Evolutionary conservation across 352 stramenopile genomes (phyloP), one percentile per base, ranked within the genome.

Genomic region (Blastocystis sp.): DNA sequence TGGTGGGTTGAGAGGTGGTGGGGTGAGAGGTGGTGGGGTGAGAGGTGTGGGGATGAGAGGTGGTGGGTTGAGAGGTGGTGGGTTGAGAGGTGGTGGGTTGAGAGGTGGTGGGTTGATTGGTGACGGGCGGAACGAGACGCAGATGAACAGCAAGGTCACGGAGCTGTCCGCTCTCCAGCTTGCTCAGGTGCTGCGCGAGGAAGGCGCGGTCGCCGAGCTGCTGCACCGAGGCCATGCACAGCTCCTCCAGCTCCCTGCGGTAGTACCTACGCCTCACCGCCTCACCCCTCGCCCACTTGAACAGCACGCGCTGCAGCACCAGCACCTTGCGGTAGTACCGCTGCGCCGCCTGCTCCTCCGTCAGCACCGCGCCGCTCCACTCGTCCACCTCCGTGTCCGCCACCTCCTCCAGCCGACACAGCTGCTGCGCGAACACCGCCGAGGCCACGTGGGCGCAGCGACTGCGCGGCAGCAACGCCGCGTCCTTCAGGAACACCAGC

Each of bases 221-320:
- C 21, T 74, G 59, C 40, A 80, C 87, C 54, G 65, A 91, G 43
- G 89, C 89, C 54, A 92, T 90, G 4, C 89, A 74, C 54, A 92
- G 70, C 34, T 91, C 90, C 38, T 89, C 74, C 61, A 92, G 66
- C 17, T 70, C 54, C 42, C 90, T 45, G 14, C 28, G 57, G 87
- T 88, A 92, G 63, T 92, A 57, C 54, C 70, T 80, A 57, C 59
- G 40, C 21, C 2, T 80, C 2, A 80, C 2, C 6, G 54, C 21
- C n/a, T 4, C 7, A 1, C n/a, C 3, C 0, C 4, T 19, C 82
- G 9, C 48, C 17, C 28, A 81, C 80, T 91, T 91, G 89, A 91
- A 92, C 45, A 89, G 79, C 40, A 93, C 45, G 42, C 90, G 91
- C 89, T 97, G 95, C 38, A 98, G 89, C 7, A 87, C 38, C 68